Evolutionary conservation across 2,329 filamentous ascomycete species (phyloP), one percentile per base, ranked within the genome.

Genomic region (Hymenoscyphus repandus): DNA sequence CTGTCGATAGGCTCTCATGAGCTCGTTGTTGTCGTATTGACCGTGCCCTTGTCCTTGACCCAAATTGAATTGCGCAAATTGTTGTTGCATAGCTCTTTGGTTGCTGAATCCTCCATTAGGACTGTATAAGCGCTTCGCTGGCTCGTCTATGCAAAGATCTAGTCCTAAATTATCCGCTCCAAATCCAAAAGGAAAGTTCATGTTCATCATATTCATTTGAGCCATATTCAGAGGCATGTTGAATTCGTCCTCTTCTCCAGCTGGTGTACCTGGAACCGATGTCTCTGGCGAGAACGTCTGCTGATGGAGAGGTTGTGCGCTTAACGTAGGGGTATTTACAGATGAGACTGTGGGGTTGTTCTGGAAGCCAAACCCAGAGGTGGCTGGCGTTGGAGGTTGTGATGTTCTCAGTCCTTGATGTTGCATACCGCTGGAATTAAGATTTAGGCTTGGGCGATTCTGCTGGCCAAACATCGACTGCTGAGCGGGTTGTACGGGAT

Each of bases 271-370:
- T 15, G 86, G 83, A 45, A 80, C 76, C 39, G 84, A 87, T 5
- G 83, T 83, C 68, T 85, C 80, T 76, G 75, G 53, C 12, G 66
- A 66, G 48, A 68, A 65, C 27, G 57, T 58, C 20, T 60, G 77
- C 52, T 74, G 78, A 38, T 81, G 78, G 50, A 75, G 78, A 55
- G 83, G 74, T 58, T 90, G 85, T 1, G 89, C 89, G 53, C 86
- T 87, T 51, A 97, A 77, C 0, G 91, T 95, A 0, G 92, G 92
- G 0, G 92, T 97, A 68, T 96, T 97, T 49, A 96, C 92, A 3
- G 91, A 96, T 2, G 93, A 99, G 15, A 97, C 92, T 1, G 91
- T 96, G 13, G 92, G 92, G 68, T 96, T 96, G 68, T 95, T 90
- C 66, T 90, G 86, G 59, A 95, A 83, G 45, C 84, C 84, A 63